These are phyloP conservation scores for Diatrype stigma DNA, from an alignment of 2,329 filamentous ascomycete species.

Conservation along the genomic window DNA sequence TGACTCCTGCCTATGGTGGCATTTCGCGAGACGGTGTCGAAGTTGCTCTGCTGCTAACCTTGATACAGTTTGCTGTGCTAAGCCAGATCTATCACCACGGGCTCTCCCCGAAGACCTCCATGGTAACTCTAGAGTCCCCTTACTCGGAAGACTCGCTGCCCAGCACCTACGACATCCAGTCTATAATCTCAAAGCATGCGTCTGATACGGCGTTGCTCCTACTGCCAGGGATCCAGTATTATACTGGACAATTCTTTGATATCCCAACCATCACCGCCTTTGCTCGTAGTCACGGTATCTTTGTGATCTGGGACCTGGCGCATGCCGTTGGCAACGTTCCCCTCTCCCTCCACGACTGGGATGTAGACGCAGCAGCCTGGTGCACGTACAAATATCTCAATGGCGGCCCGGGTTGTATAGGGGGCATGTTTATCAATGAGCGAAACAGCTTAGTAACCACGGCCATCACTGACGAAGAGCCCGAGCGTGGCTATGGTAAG, in stretches of 20 bases:
- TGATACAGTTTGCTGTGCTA: slow-evolving; percentile 64
- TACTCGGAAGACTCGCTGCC: slow-evolving; percentile 48
- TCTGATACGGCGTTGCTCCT: slow-evolving; percentile 65
- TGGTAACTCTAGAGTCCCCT: slow-evolving; percentile 62
- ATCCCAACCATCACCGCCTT: slow-evolving; percentile 68
- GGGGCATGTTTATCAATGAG: slow-evolving; percentile 69
- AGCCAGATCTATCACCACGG: slow-evolving; percentile 70
- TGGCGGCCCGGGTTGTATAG: slow-evolving; percentile 69
- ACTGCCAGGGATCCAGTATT: slow-evolving; percentile 75
- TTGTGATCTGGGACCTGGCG: slow-evolving; percentile 76
- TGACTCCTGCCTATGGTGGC: slow-evolving; percentile 2
- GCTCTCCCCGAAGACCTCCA: slow-evolving; percentile 58
- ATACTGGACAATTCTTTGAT: slow-evolving; percentile 74
- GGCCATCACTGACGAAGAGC: slow-evolving; percentile 25
- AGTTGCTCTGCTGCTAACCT: slow-evolving; percentile 12
- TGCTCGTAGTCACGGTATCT: slow-evolving; percentile 62
- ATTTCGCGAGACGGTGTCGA: background rate
- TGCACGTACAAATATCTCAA: slow-evolving; percentile 84
- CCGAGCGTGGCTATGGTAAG: slow-evolving; percentile 38
- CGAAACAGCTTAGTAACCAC: slow-evolving; percentile 47
- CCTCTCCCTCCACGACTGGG: slow-evolving; percentile 68
- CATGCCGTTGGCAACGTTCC: slow-evolving; percentile 76
- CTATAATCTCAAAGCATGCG: slow-evolving; percentile 63
- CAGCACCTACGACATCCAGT: slow-evolving; percentile 62
- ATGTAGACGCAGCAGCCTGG: slow-evolving; percentile 75